phyloP scores from a whole-genome alignment of 306 rosid genomes.

The Adenanthera pavonina region DNA sequence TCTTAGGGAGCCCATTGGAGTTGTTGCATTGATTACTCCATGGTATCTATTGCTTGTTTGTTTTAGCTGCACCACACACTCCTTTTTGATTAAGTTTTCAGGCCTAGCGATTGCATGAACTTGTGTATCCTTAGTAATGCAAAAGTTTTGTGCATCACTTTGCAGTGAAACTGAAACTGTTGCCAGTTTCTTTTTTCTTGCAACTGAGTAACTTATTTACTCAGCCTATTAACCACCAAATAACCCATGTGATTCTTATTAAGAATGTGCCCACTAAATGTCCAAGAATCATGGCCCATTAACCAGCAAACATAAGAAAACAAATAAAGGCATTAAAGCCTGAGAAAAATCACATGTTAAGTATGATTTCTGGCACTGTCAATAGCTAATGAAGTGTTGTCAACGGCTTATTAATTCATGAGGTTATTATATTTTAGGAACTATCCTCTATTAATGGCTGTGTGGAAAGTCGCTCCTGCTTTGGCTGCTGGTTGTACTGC shows the following conservation, averaged over 20 bases:
- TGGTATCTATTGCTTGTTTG: slow-evolving; percentile 54
- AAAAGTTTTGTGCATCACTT: background rate
- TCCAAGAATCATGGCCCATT: background rate
- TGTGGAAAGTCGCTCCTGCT: slow-evolving; percentile 89
- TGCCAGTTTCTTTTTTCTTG: background rate
- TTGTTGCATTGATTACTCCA: slow-evolving; percentile 84
- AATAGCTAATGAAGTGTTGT: background rate
- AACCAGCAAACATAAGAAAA: background rate
- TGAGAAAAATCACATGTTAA: background rate
- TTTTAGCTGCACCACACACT: background rate
- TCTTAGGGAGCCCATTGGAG: slow-evolving; percentile 85
- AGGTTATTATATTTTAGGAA: slow-evolving; percentile 56
- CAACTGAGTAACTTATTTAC: background rate
- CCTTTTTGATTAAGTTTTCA: background rate
- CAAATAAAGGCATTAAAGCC: background rate
- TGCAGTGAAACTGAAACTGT: background rate
- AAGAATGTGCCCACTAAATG: background rate
- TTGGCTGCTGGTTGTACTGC: slow-evolving; percentile 92
- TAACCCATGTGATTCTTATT: background rate
- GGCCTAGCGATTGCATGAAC: background rate
- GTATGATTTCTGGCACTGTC: background rate
- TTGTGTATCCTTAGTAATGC: background rate
- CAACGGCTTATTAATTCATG: slow-evolving; percentile 9
- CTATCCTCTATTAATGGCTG: slow-evolving; percentile 79
- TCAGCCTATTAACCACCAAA: background rate